Evolutionary conservation across 2,329 filamentous ascomycete genomes (phyloP), one percentile per base, ranked within the genome.

Genomic region (Diplodia seriata): DNA sequence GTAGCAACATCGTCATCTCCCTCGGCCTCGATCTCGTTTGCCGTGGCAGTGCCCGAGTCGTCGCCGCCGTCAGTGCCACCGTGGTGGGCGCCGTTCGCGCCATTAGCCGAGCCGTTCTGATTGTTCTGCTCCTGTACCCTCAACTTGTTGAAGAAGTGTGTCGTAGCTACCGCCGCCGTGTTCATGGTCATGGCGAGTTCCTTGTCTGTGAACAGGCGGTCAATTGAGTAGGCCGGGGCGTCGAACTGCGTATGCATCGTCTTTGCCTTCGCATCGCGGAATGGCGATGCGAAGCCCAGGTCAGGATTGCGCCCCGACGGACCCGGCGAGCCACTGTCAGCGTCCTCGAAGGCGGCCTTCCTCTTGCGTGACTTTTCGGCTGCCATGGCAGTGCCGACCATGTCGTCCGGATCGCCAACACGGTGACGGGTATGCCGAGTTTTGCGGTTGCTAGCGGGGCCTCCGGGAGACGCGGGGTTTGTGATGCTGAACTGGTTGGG

Each of bases 151-250:
- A 90, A 88, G 77, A 84, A 83, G 69, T 83, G 77, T 49, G 85
- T 82, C 0, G 88, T 85, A 5, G 87, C 87, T 36, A 85, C 81
- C 62, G 87, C 85, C 3, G 88, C 88, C 55, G 85, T 83, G 72
- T 88, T 88, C 69, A 86, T 87, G 67, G 87, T 85, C 75, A 87
- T 81, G 63, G 84, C 84, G 65, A 90, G 83, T 76, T 90, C 88
- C 78, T 89, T 90, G 70, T 90, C 87, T 3, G 87, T 90, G 74
- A 90, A 90, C 18, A 90, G 81, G n/a, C 85, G 83, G 67, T 89
- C 84, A 68, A 90, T 83, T 8, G 86, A 88, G 77, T 88, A 89
- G 4, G 84, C 81, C 1, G 86, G 81, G 8, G 86, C 84, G 70
- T 86, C 84, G 71, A 86, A 85, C 70, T 90, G 86, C 55, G 84